Evolutionary conservation across 768 basidiomycete genomes (phyloP).

Genomic region (Cystobasidium tubakii): DNA sequence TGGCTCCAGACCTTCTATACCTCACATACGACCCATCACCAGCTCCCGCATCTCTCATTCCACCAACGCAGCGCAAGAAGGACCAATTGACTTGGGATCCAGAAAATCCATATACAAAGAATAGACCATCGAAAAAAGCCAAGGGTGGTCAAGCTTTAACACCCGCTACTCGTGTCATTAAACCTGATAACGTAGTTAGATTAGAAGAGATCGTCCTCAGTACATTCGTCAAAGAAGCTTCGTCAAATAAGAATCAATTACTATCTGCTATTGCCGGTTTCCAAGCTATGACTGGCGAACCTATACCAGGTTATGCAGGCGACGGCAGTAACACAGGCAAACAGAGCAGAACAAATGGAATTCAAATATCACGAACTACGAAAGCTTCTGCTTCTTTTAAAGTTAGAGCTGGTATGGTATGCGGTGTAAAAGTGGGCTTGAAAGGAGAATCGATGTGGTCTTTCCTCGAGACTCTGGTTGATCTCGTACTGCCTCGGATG

Average conservation of each 20-base stretch:
- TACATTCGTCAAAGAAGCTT: conserved; percentile 74
- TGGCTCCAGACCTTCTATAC: conserved; percentile 87
- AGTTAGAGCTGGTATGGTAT: conserved; percentile 70
- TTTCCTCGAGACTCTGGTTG: conserved; percentile 76
- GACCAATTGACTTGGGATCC: conserved; percentile 54
- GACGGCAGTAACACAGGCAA: conserved; percentile 38
- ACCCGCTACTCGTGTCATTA: conserved; percentile 57
- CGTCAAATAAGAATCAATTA: conserved; percentile 61
- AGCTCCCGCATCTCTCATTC: conserved; percentile 56
- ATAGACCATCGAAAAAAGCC: conserved; percentile 66
- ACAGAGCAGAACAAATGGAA: conserved; percentile 55
- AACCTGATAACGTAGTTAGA: conserved; percentile 62
- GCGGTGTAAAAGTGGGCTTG: conserved; percentile 83
- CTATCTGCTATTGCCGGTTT: conserved; percentile 81
- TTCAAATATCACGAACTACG: conserved; percentile 64
- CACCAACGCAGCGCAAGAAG: conserved; percentile 52
- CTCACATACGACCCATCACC: conserved; percentile 74
- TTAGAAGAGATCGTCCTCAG: conserved; percentile 82
- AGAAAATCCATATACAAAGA: conserved; percentile 71
- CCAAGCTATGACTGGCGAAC: conserved; percentile 76
- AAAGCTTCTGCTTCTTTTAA: conserved; percentile 71
- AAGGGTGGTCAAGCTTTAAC: conserved; percentile 60
- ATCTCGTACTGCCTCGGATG: conserved; percentile 90
- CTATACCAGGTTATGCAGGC: conserved; percentile 49
- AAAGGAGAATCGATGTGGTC: conserved; percentile 88